Evolutionary conservation across 2,329 filamentous ascomycete species (phyloP).

Genomic region (Aspergillus arachidicola): DNA sequence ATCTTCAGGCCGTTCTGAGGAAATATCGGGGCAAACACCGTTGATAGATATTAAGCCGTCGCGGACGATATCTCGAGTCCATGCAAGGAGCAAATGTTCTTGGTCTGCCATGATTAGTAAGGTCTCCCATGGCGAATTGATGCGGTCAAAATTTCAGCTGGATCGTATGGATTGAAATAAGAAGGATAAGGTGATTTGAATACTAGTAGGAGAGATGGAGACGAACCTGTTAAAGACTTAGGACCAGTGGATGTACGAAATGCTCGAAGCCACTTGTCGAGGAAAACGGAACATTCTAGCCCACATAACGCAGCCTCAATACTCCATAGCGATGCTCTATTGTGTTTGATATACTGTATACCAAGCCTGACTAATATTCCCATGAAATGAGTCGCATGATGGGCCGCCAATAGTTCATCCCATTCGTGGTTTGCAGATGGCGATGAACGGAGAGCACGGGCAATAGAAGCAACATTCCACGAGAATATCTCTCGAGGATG

Average conservation of each 20-base stretch:
- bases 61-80: not conserved
- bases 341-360: slow-evolving; percentile 6
- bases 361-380: slow-evolving; percentile 1
- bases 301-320: not conserved
- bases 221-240: not conserved
- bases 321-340: slow-evolving; percentile 7
- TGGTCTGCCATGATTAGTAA: not conserved
- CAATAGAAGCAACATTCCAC: not conserved
- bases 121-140: not conserved
- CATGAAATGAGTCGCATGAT: slow-evolving; percentile 5
- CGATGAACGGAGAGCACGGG: not conserved
- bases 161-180: not conserved
- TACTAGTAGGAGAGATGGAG: not conserved
- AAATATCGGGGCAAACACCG: not conserved
- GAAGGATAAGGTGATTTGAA: not conserved
- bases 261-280: slow-evolving; percentile 6
- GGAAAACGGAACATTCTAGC: slow-evolving; percentile 5
- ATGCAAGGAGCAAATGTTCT: not conserved
- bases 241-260: not conserved
- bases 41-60: not conserved
- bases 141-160: not conserved
- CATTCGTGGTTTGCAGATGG: not conserved
- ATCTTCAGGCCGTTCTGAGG: not conserved
- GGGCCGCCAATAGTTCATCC: not conserved
- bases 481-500: not conserved